Evolutionary conservation across 495 filamentous ascomycete genomes (phyloP).

Genomic region (Annulohypoxylon stygium): DNA sequence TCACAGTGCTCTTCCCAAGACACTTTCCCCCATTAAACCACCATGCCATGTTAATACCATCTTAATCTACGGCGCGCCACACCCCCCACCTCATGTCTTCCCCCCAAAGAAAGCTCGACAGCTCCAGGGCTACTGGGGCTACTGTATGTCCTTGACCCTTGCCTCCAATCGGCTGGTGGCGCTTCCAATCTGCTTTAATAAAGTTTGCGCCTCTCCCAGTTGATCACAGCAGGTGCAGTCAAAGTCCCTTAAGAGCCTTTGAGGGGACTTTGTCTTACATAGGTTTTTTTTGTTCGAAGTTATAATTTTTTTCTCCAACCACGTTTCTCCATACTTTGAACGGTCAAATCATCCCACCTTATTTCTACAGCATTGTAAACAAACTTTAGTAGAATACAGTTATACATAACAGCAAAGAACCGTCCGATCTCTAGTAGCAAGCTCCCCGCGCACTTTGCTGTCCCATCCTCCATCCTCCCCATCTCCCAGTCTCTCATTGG

Average conservation of each 20-base stretch:
- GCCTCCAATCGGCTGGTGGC: conserved; percentile 46
- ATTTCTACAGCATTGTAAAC: conserved; percentile 46
- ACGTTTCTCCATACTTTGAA: conserved; percentile 34
- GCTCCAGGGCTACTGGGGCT: neutral
- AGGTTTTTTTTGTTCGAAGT: conserved; percentile 17
- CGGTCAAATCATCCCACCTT: conserved; percentile 44
- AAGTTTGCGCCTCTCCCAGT: conserved; percentile 46
- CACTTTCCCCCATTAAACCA: conserved; percentile 17
- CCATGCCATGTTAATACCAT: conserved; percentile 7
- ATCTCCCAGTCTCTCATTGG: conserved; percentile 24
- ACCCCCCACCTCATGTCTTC: conserved; percentile 12
- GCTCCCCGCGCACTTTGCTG: conserved; percentile 15
- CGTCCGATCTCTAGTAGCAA: conserved; percentile 21
- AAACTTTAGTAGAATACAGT: conserved; percentile 35
- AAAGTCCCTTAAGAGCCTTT: conserved; percentile 38
- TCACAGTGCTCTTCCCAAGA: conserved; percentile 15
- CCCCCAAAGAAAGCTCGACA: conserved; percentile 14
- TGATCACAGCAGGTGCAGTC: conserved; percentile 42
- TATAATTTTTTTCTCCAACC: conserved; percentile 37
- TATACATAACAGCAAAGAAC: conserved; percentile 16
- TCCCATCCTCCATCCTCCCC: neutral
- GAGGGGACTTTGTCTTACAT: conserved; percentile 42
- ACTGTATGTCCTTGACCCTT: conserved; percentile 31
- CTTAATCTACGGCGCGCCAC: conserved; percentile 16
- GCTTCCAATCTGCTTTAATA: conserved; percentile 42